Percentiles rank a stretch among this genome's conserved stretches.
Evolutionary conservation across 75 land plant species (phyloP).

Genomic region (Adiantum capillusveneris): DNA sequence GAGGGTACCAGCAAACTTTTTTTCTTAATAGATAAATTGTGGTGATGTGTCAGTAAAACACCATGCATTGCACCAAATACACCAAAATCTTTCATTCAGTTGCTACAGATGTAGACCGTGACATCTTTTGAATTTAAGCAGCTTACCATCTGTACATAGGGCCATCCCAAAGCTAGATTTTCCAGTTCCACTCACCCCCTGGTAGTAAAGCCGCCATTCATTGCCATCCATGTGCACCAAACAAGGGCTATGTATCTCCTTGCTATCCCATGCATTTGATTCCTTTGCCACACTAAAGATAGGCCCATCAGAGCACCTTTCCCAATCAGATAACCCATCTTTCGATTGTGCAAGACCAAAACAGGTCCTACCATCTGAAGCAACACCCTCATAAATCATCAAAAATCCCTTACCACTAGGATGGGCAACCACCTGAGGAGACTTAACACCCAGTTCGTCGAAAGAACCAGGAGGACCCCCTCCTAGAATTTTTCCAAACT

Average conservation of each 20-base stretch:
- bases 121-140: slow-evolving; percentile 44
- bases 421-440: slow-evolving; percentile 37
- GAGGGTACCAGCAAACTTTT: too few species aligned
- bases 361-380: slow-evolving; percentile 39
- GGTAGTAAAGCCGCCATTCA: slow-evolving; percentile 73
- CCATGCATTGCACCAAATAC: too few species aligned
- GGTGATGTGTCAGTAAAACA: too few species aligned
- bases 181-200: slow-evolving; percentile 37
- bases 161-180: slow-evolving; percentile 69
- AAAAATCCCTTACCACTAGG: slow-evolving; percentile 39
- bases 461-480: slow-evolving; percentile 40
- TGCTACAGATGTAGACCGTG: slow-evolving; percentile 39
- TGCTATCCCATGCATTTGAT: slow-evolving; percentile 59
- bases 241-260: slow-evolving; percentile 53
- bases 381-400: slow-evolving; percentile 71
- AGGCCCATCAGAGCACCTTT: slow-evolving; percentile 30
- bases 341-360: slow-evolving; percentile 64
- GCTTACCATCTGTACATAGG: slow-evolving; percentile 26
- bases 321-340: slow-evolving; percentile 64
- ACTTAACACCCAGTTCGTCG: slow-evolving; percentile 54
- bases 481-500: slow-evolving; percentile 60
- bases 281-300: slow-evolving; percentile 24
- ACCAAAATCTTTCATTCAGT: too few species aligned
- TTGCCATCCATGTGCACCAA: slow-evolving; percentile 62
- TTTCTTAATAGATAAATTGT: too few species aligned